Base-by-base conservation (phyloP, 2,329 filamentous ascomycete species). In the Knufia fluminis region DNA sequence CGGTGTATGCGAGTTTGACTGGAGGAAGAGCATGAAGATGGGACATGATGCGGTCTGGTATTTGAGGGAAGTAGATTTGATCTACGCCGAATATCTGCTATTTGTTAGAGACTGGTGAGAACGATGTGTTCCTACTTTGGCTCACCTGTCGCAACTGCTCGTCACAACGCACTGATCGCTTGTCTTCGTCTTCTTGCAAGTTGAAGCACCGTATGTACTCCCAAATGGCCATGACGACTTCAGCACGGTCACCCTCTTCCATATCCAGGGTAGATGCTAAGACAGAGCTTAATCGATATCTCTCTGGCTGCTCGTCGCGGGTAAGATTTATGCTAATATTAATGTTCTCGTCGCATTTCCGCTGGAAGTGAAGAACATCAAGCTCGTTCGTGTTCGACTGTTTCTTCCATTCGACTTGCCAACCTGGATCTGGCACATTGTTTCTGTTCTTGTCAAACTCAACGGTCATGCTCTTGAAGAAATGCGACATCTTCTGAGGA, bases 181-280 rank as follows among this genome's bases (percentile, higher is more conserved):
- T 92, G 64, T 98, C 92, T 52, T 97, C 91, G 56, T 95, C 90
- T 64, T 96, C 91, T 65, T 94, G 88, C 41, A 98, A 72, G 16
- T 83, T 82, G 73, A 86, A 85, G 17, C 86, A 76, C 59, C 87
- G 83, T 57, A 95, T 86, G 61, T 98, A 98, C 64, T 96, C 90
- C 88, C 90, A 98, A 26, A 98, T 78, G 12, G 86, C 90, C 75
- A 94, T 86, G 23, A 95, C 82, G 4, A 90, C 85, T 54, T 92
- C 89, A 33, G 88, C 84, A 24, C 89, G 83, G 23, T 92, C 91
- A 45, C 88, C 91, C 66, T 94, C 88, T 43, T 82, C 76, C 61
- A 86, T 86, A 61, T 96, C 92, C 16, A 97, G 74, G 12, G 97
- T 77, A 44, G 94, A 85, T 9, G 88, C 83, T 40, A 98, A 72